Evolutionary conservation across 2,329 filamentous ascomycete species (phyloP).

Genomic region (Cladosporium sphaerospermum): DNA sequence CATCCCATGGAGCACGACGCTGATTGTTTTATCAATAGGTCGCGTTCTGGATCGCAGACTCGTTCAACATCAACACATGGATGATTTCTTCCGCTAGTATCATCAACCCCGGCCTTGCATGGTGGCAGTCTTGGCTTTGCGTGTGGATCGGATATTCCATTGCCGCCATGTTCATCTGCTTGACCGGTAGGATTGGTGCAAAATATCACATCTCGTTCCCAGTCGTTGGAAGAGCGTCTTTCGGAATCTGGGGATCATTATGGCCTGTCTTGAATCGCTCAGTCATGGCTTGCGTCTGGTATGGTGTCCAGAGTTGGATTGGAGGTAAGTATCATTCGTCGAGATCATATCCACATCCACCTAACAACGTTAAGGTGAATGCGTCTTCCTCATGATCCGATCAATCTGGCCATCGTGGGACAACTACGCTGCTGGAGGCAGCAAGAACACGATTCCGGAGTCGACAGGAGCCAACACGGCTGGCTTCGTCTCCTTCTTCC

Average conservation of each 20-base stretch:
- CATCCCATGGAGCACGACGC: background rate
- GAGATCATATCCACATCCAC: background rate
- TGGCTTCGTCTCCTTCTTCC: slow-evolving; percentile 73
- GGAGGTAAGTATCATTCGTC: slow-evolving; percentile 48
- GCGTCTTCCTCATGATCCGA: slow-evolving; percentile 82
- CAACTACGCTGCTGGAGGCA: slow-evolving; percentile 31
- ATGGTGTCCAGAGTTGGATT: slow-evolving; percentile 79
- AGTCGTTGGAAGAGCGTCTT: slow-evolving; percentile 49
- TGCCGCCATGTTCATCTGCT: slow-evolving; percentile 22
- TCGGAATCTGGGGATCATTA: slow-evolving; percentile 74
- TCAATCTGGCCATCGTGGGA: slow-evolving; percentile 64
- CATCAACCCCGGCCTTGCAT: slow-evolving; percentile 41
- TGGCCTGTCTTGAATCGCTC: slow-evolving; percentile 88
- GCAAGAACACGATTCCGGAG: slow-evolving; percentile 61
- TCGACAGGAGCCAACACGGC: slow-evolving; percentile 66
- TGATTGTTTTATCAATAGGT: slow-evolving; percentile 37
- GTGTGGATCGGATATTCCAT: slow-evolving; percentile 58
- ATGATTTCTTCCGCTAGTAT: slow-evolving; percentile 47
- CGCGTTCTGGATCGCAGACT: slow-evolving; percentile 75
- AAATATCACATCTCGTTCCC: slow-evolving; percentile 51
- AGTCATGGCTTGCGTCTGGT: slow-evolving; percentile 85
- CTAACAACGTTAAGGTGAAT: slow-evolving; percentile 33
- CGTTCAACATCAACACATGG: slow-evolving; percentile 48
- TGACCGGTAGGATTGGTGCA: slow-evolving; percentile 43
- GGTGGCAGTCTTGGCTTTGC: slow-evolving; percentile 38